Evolutionary conservation across 805 yeast species (phyloP).

Genomic region (Kazachstania bromeliacearum): DNA sequence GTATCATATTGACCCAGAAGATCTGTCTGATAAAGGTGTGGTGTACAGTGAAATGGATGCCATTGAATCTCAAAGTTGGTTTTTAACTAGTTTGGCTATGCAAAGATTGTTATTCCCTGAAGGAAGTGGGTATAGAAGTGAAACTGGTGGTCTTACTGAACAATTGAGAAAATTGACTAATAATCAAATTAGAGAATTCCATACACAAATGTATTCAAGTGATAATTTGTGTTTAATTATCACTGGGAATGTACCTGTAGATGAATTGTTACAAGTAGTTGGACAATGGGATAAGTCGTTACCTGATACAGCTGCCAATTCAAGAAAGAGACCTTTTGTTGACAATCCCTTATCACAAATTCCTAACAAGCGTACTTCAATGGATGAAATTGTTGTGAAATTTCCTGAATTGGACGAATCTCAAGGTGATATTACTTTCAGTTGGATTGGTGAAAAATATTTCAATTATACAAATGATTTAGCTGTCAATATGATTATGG

Average conservation of each 20-base stretch:
- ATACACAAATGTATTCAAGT: constrained; percentile 61
- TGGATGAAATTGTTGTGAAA: constrained; percentile 43
- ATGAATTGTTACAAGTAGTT: constrained; percentile 55
- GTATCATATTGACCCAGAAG: constrained; percentile 85
- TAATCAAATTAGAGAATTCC: constrained; percentile 69
- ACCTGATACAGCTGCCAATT: constrained; percentile 29
- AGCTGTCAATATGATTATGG: constrained; percentile 63
- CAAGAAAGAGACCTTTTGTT: constrained; percentile 62
- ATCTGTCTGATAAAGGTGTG: constrained; percentile 81
- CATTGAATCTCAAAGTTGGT: constrained; percentile 70
- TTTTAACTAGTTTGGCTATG: constrained; percentile 48
- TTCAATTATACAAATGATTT: constrained; percentile 42
- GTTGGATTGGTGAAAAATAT: constrained; percentile 76
- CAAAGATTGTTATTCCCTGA: constrained; percentile 47
- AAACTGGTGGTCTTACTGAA: constrained; percentile 83
- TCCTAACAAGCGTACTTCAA: constrained; percentile 37
- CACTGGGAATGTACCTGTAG: constrained; percentile 76
- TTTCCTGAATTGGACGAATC: constrained; percentile 89
- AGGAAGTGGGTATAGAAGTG: constrained; percentile 77
- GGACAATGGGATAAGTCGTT: constrained; percentile 50
- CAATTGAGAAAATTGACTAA: constrained; percentile 66
- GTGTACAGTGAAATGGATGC: constrained; percentile 97
- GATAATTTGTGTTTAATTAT: constrained; percentile 76
- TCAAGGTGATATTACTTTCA: constrained; percentile 60
- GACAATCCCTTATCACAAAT: constrained; percentile 43